Percentiles rank a stretch among this genome's conserved stretches.
Conservation (phyloP, 208 protist species). For the Trypanosoma vivax region DNA sequence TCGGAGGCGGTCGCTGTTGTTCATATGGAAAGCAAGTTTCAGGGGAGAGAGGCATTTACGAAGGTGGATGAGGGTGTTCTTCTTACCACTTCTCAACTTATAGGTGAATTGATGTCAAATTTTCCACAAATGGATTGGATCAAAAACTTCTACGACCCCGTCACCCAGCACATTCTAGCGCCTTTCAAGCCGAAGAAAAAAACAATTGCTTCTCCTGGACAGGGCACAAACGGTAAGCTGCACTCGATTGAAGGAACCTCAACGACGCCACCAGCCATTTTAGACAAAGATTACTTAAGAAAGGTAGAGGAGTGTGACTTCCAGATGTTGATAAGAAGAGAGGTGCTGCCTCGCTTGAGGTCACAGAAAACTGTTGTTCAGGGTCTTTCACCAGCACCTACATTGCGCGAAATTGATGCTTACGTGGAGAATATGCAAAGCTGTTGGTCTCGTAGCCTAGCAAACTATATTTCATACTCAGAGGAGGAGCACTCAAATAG, state of each 20-base stretch:
- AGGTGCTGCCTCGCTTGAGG: constrained; percentile 26
- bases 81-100: constrained; percentile 49
- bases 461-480: constrained; percentile 44
- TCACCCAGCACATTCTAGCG: constrained; percentile 76
- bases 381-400: constrained; percentile 41
- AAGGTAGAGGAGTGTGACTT: constrained; percentile 31
- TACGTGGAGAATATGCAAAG: constrained; percentile 81
- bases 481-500: constrained; percentile 47
- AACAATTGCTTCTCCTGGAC: constrained; percentile 8
- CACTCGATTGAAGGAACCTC: constrained; percentile 5
- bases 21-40: constrained; percentile 63
- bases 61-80: constrained; percentile 52
- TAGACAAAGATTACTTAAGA: constrained; percentile 5
- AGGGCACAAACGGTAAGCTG: background rate
- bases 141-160: constrained; percentile 74
- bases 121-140: constrained; percentile 72
- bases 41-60: constrained; percentile 47
- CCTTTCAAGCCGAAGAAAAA: constrained; percentile 55
- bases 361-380: constrained; percentile 30
- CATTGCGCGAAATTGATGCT: constrained; percentile 63
- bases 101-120: constrained; percentile 69
- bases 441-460: constrained; percentile 68
- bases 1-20: constrained; percentile 43
- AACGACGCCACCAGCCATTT: background rate
- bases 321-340: constrained; percentile 47